phyloP scores from a whole-genome alignment of 345 rosid species.

The Streptanthus diversifolius region DNA sequence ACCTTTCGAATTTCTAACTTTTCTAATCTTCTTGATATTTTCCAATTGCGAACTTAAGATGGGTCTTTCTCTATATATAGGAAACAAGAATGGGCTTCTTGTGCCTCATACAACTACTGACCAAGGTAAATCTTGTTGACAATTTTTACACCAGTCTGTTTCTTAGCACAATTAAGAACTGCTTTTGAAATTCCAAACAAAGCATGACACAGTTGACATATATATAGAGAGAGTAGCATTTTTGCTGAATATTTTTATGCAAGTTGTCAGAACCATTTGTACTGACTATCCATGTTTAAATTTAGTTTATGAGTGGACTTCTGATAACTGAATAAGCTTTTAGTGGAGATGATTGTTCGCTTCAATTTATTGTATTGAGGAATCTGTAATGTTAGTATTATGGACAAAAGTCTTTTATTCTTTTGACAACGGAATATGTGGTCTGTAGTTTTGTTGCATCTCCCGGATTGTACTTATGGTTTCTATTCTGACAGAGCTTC shows the following conservation, averaged over 20 bases:
- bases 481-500: constrained; percentile 57
- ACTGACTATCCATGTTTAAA: background rate
- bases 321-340: background rate
- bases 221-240: background rate
- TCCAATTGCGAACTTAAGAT: background rate
- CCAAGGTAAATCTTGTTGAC: constrained; percentile 53
- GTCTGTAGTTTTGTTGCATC: constrained; percentile 11
- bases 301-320: background rate
- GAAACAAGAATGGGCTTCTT: constrained; percentile 94
- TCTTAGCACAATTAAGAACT: background rate
- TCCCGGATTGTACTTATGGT: background rate
- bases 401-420: background rate
- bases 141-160: background rate
- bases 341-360: background rate
- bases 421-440: background rate
- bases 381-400: background rate
- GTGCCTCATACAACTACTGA: constrained; percentile 92
- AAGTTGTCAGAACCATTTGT: background rate
- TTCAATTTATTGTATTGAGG: background rate
- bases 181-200: background rate
- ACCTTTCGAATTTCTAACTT: background rate
- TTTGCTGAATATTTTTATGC: background rate
- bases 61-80: constrained; percentile 33
- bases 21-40: background rate
- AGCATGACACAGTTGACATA: background rate